phyloP scores from a whole-genome alignment of 1,284 basidiomycete genomes.

The Ceratobasidium sp. region DNA sequence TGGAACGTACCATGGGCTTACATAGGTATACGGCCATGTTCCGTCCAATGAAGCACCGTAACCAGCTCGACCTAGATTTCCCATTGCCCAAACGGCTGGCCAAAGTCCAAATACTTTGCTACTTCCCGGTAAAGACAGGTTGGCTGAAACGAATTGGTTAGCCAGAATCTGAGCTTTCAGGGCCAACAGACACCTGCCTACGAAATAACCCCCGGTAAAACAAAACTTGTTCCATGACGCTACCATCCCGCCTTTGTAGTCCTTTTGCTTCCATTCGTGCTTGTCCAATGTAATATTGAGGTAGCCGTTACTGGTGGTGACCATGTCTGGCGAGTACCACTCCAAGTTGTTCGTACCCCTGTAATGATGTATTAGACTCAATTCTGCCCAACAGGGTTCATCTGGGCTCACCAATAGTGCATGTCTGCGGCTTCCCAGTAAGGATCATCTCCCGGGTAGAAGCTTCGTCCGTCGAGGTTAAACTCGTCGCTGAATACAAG shows the following conservation, averaged over 20 bases:
- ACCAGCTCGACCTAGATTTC: constrained; percentile 85
- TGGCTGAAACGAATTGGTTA: constrained; percentile 63
- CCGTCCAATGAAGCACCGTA: constrained; percentile 83
- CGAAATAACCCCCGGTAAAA: constrained; percentile 77
- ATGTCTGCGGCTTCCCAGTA: constrained; percentile 80
- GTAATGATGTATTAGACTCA: not conserved
- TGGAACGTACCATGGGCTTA: not conserved
- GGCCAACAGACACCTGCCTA: constrained; percentile 54
- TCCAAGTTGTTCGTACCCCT: constrained; percentile 64
- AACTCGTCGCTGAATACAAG: constrained; percentile 95
- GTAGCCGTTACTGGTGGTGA: constrained; percentile 78
- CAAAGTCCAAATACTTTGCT: constrained; percentile 57
- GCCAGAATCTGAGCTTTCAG: not conserved
- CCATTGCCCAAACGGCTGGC: constrained; percentile 87
- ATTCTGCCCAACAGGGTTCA: not conserved
- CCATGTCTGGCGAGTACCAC: constrained; percentile 78
- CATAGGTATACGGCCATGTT: constrained; percentile 67
- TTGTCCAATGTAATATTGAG: constrained; percentile 78
- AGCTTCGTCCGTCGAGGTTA: constrained; percentile 70
- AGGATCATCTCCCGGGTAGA: constrained; percentile 61
- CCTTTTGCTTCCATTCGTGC: constrained; percentile 61
- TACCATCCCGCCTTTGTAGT: constrained; percentile 72
- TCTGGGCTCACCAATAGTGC: constrained; percentile 66
- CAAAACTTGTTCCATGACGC: constrained; percentile 87
- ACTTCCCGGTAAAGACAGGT: constrained; percentile 59